A percentile compares a stretch with the other conserved stretches of the same genome.
Evolutionary conservation across 2,329 filamentous ascomycete species (phyloP).

Genomic region (Colletotrichum destructivum): DNA sequence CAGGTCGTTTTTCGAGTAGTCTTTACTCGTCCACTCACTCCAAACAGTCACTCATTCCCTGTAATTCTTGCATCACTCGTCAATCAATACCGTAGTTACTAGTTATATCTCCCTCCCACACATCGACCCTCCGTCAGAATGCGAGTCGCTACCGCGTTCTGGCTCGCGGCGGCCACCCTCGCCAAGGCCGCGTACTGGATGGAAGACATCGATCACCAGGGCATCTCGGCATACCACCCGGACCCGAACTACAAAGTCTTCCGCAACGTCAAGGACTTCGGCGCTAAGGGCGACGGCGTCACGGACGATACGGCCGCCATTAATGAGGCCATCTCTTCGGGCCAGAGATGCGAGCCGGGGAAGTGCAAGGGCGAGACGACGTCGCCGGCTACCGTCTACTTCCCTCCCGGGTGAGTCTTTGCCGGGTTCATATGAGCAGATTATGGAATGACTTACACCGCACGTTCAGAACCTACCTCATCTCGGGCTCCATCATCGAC

Average conservation of each 20-base stretch:
- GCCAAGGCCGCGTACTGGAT: constrained; percentile 55
- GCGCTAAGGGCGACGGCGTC: constrained; percentile 56
- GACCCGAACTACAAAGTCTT: constrained; percentile 61
- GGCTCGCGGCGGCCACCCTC: constrained; percentile 39
- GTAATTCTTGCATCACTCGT: background rate
- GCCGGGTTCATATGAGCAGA: no score
- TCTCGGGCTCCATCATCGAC: constrained; percentile 79
- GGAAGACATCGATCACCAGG: constrained; percentile 62
- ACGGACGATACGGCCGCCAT: constrained; percentile 56
- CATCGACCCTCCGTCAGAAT: constrained; percentile 1
- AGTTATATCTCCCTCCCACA: background rate
- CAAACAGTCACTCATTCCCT: constrained; percentile 3
- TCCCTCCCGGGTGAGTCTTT: constrained; percentile 53
- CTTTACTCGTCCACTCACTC: background rate
- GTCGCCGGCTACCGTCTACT: constrained; percentile 56
- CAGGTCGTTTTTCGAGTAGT: background rate
- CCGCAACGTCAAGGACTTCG: constrained; percentile 64
- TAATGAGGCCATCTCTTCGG: constrained; percentile 54
- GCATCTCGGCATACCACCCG: constrained; percentile 62
- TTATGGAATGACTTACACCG: background rate
- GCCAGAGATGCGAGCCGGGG: constrained; percentile 58
- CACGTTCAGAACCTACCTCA: constrained; percentile 71
- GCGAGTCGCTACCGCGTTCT: constrained; percentile 36
- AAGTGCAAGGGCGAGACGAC: constrained; percentile 54
- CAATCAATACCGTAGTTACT: background rate